These are phyloP conservation scores for Bruguiera hainesii DNA, from an alignment of 441 rosid genomes.

Conservation along the genomic window DNA sequence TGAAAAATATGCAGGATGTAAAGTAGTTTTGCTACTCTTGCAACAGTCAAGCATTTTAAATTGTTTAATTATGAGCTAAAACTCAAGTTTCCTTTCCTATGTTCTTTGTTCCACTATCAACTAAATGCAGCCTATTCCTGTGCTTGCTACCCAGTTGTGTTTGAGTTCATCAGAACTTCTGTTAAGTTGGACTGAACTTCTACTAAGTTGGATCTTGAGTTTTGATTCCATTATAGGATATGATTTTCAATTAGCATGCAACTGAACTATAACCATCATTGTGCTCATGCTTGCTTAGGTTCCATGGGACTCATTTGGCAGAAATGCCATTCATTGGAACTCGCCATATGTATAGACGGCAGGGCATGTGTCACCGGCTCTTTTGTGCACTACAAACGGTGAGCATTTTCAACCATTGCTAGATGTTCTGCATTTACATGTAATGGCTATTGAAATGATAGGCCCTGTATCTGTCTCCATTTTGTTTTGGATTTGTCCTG, in stretches of 20 bases:
- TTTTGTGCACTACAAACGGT: slow-evolving; percentile 82
- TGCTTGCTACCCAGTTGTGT: background rate
- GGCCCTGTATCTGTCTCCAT: slow-evolving; percentile 11
- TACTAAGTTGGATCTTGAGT: background rate
- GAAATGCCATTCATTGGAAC: slow-evolving; percentile 99
- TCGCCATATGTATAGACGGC: slow-evolving; percentile 89
- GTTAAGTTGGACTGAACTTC: background rate
- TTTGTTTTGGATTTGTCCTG: slow-evolving; percentile 6
- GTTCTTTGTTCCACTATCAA: background rate
- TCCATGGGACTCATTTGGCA: slow-evolving; percentile 79
- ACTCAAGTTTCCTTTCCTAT: slow-evolving; percentile 1
- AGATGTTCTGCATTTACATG: slow-evolving; percentile 1
- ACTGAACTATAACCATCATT: slow-evolving; percentile 18
- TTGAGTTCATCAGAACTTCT: background rate
- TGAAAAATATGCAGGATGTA: background rate
- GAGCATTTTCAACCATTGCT: slow-evolving; percentile 27
- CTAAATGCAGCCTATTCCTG: background rate
- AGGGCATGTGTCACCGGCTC: slow-evolving; percentile 98
- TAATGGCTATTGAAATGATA: slow-evolving; percentile 1
- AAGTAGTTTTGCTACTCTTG: background rate
- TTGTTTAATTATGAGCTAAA: slow-evolving; percentile 19
- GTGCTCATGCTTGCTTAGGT: slow-evolving; percentile 42
- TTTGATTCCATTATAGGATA: background rate
- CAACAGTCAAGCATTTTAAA: background rate
- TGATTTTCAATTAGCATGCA: slow-evolving; percentile 8